These are phyloP conservation scores for Neofusicoccum umdonicola DNA, from an alignment of 2,329 filamentous ascomycete genomes.

Conservation along the genomic window DNA sequence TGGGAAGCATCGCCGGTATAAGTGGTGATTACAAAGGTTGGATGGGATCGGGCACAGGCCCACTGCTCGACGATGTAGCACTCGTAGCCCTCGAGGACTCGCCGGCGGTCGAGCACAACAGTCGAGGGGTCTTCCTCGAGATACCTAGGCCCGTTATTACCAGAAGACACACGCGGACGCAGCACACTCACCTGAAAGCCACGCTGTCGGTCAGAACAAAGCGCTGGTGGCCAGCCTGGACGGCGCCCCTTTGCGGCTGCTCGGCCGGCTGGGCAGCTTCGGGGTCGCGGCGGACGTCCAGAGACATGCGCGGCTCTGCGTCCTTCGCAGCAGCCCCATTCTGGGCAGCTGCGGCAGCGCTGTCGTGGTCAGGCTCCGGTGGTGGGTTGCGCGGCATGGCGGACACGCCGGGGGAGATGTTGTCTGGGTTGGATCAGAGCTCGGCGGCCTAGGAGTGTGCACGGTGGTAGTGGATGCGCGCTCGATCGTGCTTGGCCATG, in stretches of 20 bases:
- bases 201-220: constrained; percentile 66
- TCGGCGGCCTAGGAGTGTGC: constrained; percentile 3
- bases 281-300: constrained; percentile 3
- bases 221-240: constrained; percentile 47
- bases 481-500: background rate
- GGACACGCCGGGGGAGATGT: background rate
- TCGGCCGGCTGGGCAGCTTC: background rate
- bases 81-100: constrained; percentile 77
- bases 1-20: constrained; percentile 86
- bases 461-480: background rate
- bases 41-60: constrained; percentile 87
- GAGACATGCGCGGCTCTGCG: background rate
- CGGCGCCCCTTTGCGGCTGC: constrained; percentile 21
- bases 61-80: constrained; percentile 95
- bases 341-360: background rate
- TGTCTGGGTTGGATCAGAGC: background rate
- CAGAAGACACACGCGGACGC: background rate
- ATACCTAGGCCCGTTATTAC: constrained; percentile 47
- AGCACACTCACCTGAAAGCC: constrained; percentile 51
- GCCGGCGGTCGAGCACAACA: constrained; percentile 68
- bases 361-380: background rate
- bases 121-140: constrained; percentile 82
- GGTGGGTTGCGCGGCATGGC: constrained; percentile 2
- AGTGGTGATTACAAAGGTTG: constrained; percentile 87
- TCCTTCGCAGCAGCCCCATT: background rate